Base-by-base conservation (phyloP, 1,139 yeast species). In the Yamadazyma sp. region DNA sequence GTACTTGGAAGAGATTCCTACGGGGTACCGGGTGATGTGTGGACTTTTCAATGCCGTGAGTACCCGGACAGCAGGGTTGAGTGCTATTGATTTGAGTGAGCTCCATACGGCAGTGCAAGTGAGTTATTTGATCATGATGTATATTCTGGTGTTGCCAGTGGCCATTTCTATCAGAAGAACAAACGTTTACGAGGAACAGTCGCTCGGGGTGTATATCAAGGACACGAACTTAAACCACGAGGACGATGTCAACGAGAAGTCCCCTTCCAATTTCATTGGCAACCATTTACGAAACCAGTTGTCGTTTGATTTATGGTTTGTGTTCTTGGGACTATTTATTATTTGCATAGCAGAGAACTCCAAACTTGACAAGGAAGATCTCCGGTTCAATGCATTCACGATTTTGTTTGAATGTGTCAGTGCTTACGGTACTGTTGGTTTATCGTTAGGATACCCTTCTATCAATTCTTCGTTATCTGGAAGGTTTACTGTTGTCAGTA, bases 161-260 rank as follows among this genome's bases (percentile, higher is more conserved):
- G 98, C 98, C 29, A 92, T 92, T 52, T 87, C 97, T 32, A 89
- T 92, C 49, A 82, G 99, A 64, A 78, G 97, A 57, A 92, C 98
- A 16, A 92, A 92, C 58, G 99, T 92, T 34, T 92, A 92, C 62
- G 99, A 92, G 57, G 98, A 92, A 56, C 97, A 89, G 57, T 86
- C 96, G 0, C 67, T 92, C 44, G 98, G 98, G 11, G 78, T 90
- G 11, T 90, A 88, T 56, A 67, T 74, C 23, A 75, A 73, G 30
- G 69, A 65, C 17, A 57, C 62, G 2, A 25, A 26, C 11, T 52
- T 55, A 6, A 59, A 48, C 12, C 56, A 54, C 12, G 55, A 54
- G 18, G 64, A 56, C 4, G 47, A 52, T 6, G 66, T 57, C 5
- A 45, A 52, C 5, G 75, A 69, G 24, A 57, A 54, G 43, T 77